Evolutionary conservation across 306 rosid genomes (phyloP), one percentile per base, ranked within the genome.

Genomic region (Vachellia pachyceras): DNA sequence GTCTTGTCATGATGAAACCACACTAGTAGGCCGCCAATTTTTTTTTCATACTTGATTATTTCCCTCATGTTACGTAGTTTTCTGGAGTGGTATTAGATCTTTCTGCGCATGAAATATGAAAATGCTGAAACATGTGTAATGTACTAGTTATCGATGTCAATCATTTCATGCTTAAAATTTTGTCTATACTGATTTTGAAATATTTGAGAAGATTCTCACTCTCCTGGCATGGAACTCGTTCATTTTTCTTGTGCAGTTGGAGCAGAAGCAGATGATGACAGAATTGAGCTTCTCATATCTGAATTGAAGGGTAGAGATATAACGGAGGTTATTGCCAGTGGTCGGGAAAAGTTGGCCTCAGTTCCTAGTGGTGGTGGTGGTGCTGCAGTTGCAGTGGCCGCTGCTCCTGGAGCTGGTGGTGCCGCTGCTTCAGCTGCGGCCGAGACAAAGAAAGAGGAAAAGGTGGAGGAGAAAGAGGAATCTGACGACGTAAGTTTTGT

Each of bases 351-450:
- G 75, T 78, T 94, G 79, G 97, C 97, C 20, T 90, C 94, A 0
- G 92, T 92, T 3, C 97, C 97, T 18, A 73, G 88, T 17, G 96
- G n/a, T n/a, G n/a, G 96, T 36, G 90, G 97, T 5, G 94, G 83
- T 8, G 93, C 20, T 15, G 91, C 75, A 0, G 83, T 81, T 68
- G 84, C 88, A 1, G 88, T 73, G 1, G 75, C 89, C 20, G 86
- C 92, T 17, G 60, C 81, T 10, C 75, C 81, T 0, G 82, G 74
- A 0, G 89, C 82, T 0, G 86, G 78, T 1, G 88, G 39, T 3
- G 88, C 3, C 5, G 78, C 87, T 18, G 90, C 90, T 66, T 85
- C 90, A 4, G 87, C 91, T 1, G 90, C 90, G 3, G 86, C 87
- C 5, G 94, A 86, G 82, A 1, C 94, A 0, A 90, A 90, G 94